Conservation (phyloP, 106 monocot genomes). For the Dendrobium nobile region DNA sequence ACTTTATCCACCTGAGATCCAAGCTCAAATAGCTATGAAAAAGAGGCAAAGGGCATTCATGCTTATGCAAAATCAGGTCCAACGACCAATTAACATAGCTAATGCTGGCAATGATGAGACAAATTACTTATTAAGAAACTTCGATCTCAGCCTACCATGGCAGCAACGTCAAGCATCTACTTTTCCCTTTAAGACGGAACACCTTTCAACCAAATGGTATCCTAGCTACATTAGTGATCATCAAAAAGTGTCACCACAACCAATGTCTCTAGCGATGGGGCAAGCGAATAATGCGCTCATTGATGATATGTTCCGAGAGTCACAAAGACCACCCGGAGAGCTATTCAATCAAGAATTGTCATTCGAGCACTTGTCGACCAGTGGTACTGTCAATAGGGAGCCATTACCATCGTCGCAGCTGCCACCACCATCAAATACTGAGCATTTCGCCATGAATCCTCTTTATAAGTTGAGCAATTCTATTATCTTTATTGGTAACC, state of each 20-base stretch:
- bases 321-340: neutral
- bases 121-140: slow-evolving; percentile 9
- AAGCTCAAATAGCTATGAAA: neutral
- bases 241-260: neutral
- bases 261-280: neutral
- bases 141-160: neutral
- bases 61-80: neutral
- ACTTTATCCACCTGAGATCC: slow-evolving; percentile 39
- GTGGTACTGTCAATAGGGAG: neutral
- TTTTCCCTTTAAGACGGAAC: slow-evolving; percentile 34
- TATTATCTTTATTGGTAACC: neutral
- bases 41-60: neutral
- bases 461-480: slow-evolving; percentile 3
- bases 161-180: neutral
- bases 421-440: neutral
- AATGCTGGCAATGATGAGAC: neutral
- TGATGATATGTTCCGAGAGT: slow-evolving; percentile 38
- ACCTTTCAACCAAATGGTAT: slow-evolving; percentile 60
- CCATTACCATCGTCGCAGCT: no score
- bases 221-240: neutral
- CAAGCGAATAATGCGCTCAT: slow-evolving; percentile 19
- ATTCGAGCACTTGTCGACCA: neutral
- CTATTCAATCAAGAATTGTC: neutral
- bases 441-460: neutral
- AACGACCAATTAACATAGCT: neutral